These are phyloP conservation scores for Monilinia aucupariae DNA, from an alignment of 2,329 filamentous ascomycete species.

Conservation along the genomic window DNA sequence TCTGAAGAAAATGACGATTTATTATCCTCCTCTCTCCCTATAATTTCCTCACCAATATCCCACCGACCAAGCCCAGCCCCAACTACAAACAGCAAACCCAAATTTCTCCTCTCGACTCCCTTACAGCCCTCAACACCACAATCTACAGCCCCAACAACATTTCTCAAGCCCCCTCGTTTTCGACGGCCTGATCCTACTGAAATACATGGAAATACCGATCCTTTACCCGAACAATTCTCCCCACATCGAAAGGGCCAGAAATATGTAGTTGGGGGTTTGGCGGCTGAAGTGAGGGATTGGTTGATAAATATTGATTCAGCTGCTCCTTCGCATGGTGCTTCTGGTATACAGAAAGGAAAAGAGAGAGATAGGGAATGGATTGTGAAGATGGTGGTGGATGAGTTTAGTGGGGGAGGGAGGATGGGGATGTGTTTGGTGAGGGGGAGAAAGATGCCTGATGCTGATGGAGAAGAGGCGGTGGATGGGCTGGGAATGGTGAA, in stretches of 20 bases:
- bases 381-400: constrained; percentile 31
- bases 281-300: constrained; percentile 45
- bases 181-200: constrained; percentile 29
- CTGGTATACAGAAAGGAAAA: constrained; percentile 1
- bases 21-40: constrained; percentile 24
- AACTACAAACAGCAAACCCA: constrained; percentile 25
- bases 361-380: constrained; percentile 29
- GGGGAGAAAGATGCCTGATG: constrained; percentile 24
- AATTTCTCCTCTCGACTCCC: constrained; percentile 32
- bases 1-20: constrained; percentile 16
- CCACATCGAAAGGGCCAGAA: constrained; percentile 46
- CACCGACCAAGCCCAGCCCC: constrained; percentile 23
- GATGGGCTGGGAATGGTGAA: constrained; percentile 24
- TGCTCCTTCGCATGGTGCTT: constrained; percentile 15
- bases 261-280: constrained; percentile 45
- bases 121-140: constrained; percentile 23
- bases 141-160: constrained; percentile 19
- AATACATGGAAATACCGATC: constrained; percentile 28
- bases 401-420: constrained; percentile 25
- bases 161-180: constrained; percentile 35
- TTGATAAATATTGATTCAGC: constrained; percentile 40
- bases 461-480: constrained; percentile 18
- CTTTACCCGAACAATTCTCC: constrained; percentile 49
- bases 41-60: constrained; percentile 28
- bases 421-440: constrained; percentile 31